Evolutionary conservation across 148 eudicot genomes (phyloP).

Genomic region (Heliosperma pusillum): DNA sequence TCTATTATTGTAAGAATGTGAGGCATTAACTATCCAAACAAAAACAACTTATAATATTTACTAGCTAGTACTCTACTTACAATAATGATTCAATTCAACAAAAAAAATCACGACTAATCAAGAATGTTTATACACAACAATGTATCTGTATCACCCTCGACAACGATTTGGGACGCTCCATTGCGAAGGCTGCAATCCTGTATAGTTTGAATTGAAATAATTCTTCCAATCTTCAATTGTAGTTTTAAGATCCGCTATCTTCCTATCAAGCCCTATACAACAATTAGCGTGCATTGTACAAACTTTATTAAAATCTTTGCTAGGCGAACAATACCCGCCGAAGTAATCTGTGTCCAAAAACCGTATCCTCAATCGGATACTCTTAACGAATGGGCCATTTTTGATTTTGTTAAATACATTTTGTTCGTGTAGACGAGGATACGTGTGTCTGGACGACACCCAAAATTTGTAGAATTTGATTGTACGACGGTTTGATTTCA

Average conservation of each 20-base stretch:
- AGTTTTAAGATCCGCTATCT: constrained; percentile 43
- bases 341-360: constrained; percentile 49
- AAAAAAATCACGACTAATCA: background rate
- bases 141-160: background rate
- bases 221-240: constrained; percentile 56
- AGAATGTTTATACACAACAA: background rate
- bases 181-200: constrained; percentile 5
- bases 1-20: background rate
- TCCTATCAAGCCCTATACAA: constrained; percentile 46
- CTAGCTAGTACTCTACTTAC: background rate
- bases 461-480: constrained; percentile 46
- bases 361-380: constrained; percentile 37
- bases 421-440: constrained; percentile 48
- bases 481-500: constrained; percentile 41
- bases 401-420: constrained; percentile 49
- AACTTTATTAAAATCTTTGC: constrained; percentile 45
- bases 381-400: constrained; percentile 23
- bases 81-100: background rate
- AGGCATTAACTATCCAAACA: too few species aligned
- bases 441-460: constrained; percentile 34
- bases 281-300: constrained; percentile 82
- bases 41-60: too few species aligned
- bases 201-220: constrained; percentile 26
- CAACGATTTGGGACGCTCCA: constrained; percentile 53
- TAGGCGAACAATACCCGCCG: constrained; percentile 61